Conservation (phyloP, 2,329 filamentous ascomycete species). For the Stylonectria norvegica region DNA sequence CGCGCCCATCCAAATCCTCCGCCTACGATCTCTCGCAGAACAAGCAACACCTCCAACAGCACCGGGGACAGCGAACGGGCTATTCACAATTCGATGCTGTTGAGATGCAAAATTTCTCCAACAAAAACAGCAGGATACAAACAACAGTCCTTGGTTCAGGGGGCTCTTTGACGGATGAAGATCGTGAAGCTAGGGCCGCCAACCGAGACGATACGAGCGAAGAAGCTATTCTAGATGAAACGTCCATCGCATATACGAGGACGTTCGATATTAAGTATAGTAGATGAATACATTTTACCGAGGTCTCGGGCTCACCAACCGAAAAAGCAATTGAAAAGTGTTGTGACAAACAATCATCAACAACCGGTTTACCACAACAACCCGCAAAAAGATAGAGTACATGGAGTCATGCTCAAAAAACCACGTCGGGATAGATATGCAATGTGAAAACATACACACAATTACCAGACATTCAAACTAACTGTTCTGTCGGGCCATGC, state of each 20-base stretch:
- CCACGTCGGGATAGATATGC: too few relatives aligned
- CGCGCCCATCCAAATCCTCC: constrained; percentile 12
- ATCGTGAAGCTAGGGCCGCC: not conserved
- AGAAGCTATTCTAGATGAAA: constrained; percentile 9
- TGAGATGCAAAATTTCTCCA: constrained; percentile 8
- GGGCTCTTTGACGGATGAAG: not conserved
- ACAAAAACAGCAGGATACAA: not conserved
- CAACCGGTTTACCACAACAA: too few relatives aligned
- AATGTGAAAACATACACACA: too few relatives aligned
- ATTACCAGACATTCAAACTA: too few relatives aligned
- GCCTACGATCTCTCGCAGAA: not conserved
- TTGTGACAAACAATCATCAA: constrained; percentile 9
- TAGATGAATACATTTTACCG: not conserved
- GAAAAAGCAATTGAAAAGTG: constrained; percentile 4
- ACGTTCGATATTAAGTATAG: constrained; percentile 6
- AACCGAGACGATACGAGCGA: constrained; percentile 7
- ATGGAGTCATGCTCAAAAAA: too few relatives aligned
- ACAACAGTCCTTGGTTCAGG: not conserved
- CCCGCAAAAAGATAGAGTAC: too few relatives aligned
- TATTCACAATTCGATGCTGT: constrained; percentile 9
- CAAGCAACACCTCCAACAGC: constrained; percentile 8
- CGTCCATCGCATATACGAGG: constrained; percentile 8
- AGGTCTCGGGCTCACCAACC: too few relatives aligned
- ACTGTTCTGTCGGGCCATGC: too few relatives aligned
- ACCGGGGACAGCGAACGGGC: constrained; percentile 11